These are phyloP conservation scores for Quillaja saponaria DNA, from an alignment of 306 rosid genomes.

Conservation along the genomic window DNA sequence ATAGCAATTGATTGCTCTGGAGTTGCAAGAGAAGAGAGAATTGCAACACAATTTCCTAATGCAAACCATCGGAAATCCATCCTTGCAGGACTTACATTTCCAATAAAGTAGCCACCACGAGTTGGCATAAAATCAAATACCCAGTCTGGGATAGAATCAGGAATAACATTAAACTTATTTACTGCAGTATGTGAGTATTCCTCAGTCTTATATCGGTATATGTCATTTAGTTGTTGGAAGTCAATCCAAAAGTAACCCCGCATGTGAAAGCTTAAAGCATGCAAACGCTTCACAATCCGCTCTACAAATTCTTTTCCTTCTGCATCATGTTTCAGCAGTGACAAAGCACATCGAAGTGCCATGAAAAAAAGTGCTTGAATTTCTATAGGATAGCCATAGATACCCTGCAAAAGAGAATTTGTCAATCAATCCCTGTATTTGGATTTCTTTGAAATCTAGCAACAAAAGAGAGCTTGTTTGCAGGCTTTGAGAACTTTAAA, in stretches of 20 bases:
- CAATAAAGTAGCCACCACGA: constrained; percentile 88
- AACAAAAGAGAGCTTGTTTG: constrained; percentile 4
- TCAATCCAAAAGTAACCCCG: constrained; percentile 90
- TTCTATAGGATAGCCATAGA: constrained; percentile 92
- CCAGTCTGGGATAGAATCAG: constrained; percentile 94
- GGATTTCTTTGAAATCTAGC: constrained; percentile 9
- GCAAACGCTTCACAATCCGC: constrained; percentile 82
- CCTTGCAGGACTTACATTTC: constrained; percentile 93
- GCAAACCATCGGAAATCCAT: constrained; percentile 98
- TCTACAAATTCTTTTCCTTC: constrained; percentile 88
- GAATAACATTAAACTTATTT: constrained; percentile 90
- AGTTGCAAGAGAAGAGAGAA: constrained; percentile 79
- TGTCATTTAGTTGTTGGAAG: constrained; percentile 86
- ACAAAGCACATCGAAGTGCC: constrained; percentile 75
- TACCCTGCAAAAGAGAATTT: constrained; percentile 52
- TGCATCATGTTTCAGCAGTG: constrained; percentile 71
- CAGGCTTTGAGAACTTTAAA: constrained; percentile 7
- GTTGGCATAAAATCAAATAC: constrained; percentile 89
- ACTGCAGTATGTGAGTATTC: constrained; percentile 95
- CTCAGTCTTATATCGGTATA: constrained; percentile 90
- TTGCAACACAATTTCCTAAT: constrained; percentile 83
- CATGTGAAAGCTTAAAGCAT: constrained; percentile 86
- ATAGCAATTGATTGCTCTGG: constrained; percentile 92
- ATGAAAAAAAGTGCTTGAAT: constrained; percentile 94
- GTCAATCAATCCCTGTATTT: constrained; percentile 16